Conservation (phyloP, 345 rosid species). For the Reutealis trisperma region DNA sequence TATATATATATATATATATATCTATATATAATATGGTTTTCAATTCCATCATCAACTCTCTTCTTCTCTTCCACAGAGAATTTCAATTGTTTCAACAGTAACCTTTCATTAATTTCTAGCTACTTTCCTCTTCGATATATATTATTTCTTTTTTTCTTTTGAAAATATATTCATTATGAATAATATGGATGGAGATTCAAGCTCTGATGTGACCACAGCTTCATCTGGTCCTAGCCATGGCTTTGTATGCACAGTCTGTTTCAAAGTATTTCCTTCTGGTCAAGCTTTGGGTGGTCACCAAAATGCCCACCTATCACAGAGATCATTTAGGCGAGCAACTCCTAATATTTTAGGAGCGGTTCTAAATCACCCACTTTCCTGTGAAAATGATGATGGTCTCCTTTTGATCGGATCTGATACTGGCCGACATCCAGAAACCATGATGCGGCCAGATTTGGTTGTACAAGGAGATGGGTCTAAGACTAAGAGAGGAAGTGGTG, state of each 20-base stretch:
- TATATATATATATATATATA: not conserved
- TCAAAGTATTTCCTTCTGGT: not conserved
- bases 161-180: not conserved
- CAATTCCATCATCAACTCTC: not conserved
- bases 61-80: not conserved
- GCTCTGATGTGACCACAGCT: not conserved
- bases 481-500: no score
- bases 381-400: not conserved
- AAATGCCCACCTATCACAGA: not conserved
- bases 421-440: not conserved
- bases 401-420: not conserved
- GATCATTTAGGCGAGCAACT: not conserved
- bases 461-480: not conserved
- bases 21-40: not conserved
- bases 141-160: not conserved
- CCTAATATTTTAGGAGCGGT: constrained; percentile 15
- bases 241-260: constrained; percentile 2
- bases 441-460: no score
- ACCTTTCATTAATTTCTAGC: not conserved
- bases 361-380: not conserved
- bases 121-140: not conserved
- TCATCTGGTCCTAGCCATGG: not conserved
- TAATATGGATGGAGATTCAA: not conserved
- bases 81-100: not conserved
- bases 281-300: constrained; percentile 20